Base-by-base conservation (phyloP, 768 basidiomycete species). In the Tulasnella sp. region DNA sequence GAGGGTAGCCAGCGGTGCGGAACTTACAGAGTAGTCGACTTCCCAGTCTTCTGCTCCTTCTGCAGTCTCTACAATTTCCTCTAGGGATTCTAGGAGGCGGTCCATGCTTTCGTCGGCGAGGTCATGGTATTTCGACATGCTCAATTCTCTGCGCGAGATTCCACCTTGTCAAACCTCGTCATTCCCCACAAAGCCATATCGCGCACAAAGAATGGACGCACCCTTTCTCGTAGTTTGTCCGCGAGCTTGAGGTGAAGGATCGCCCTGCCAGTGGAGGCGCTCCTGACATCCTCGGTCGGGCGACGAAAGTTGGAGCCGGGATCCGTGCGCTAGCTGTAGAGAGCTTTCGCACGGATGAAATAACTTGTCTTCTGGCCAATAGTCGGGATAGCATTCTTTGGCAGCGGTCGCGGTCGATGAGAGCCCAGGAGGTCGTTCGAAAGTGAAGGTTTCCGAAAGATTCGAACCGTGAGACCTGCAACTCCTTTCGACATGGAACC, bases 1-100 rank as follows among this genome's bases (percentile, higher is more conserved):
- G 3, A 19, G 39, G 38, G 56, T 62, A 38, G 36, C 62, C 24
- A 16, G 56, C 19, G 74, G 62, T 12, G 8, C 27, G 68, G 3
- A 10, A 85, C 92, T 77, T 84, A 95, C 96, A 83, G 91, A 91
- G 84, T 97, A 97, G 84, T 97, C 96, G 27, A 98, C 93, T 84
- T 98, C 96, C 81, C 90, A 91, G 1, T 86, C 86, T 0, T 89
- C 84, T 77, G 90, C 87, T 18, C 86, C 89, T 9, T 88, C 87
- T 78, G 95, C 93, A n/a, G 82, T 81, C 34, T 86, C 85, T 27
- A 97, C 84, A 38, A 95, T 82, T 16, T 87, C 86, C 83, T 98
- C 96, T 39, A 97, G 85, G 2, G 88, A 88, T 78, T 94, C 94
- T 24, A 96, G 88, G 27, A 97, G 84, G 12, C 84, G 84, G 75